Conservation (phyloP, 495 filamentous ascomycete genomes). For the Paragyromitra xinjiangensis region DNA sequence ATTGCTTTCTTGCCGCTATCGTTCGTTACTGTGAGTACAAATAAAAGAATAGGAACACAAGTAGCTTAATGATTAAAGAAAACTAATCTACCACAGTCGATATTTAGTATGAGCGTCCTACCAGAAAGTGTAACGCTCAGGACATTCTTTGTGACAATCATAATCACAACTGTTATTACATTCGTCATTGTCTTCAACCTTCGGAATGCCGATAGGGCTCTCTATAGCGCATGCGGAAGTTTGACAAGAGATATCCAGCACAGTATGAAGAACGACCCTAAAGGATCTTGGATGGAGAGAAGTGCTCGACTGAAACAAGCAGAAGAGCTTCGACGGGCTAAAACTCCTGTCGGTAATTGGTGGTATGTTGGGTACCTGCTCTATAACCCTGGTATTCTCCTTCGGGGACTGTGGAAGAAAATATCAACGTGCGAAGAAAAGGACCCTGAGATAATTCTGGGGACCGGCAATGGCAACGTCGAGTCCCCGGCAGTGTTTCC, state of each 20-base stretch:
- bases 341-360: slow-evolving; percentile 7
- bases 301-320: neutral
- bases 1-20: slow-evolving; percentile 21
- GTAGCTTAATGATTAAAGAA: neutral
- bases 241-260: neutral
- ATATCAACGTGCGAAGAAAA: neutral
- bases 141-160: too few relatives aligned
- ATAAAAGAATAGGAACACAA: neutral
- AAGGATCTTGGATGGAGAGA: slow-evolving; percentile 1
- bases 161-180: slow-evolving; percentile 4
- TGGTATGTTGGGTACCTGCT: slow-evolving; percentile 12
- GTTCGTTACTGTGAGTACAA: neutral
- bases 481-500: too few relatives aligned
- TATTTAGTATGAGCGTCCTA: too few relatives aligned
- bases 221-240: neutral
- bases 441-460: too few relatives aligned
- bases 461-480: too few relatives aligned
- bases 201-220: neutral
- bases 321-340: neutral
- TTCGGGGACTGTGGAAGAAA: neutral
- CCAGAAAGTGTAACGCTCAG: too few relatives aligned
- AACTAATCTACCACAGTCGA: neutral
- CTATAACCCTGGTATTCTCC: neutral
- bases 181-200: slow-evolving; percentile 22
- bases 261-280: neutral